Conservation (phyloP, 2,329 filamentous ascomycete genomes). For the Diaporthe velutina region DNA sequence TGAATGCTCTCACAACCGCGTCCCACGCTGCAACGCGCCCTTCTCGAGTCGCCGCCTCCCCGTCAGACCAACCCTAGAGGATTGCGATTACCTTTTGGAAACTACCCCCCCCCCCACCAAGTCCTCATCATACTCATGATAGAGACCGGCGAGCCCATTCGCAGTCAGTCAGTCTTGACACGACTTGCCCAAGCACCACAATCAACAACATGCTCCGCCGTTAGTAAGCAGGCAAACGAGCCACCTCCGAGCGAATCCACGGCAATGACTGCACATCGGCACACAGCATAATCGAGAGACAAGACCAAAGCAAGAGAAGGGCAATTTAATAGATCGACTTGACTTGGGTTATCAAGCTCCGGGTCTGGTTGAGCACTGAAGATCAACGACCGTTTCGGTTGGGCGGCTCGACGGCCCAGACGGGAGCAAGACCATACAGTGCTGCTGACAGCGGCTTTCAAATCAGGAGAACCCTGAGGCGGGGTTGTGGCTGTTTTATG, state of each 20-base stretch:
- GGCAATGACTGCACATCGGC: neutral
- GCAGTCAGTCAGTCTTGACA: neutral
- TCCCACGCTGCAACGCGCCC: too few species aligned
- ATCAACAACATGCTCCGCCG: neutral
- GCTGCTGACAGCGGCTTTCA: neutral
- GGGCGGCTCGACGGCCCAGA: slow-evolving; percentile 26
- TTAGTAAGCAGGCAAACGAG: neutral
- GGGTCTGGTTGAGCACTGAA: neutral
- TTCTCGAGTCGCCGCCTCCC: too few species aligned
- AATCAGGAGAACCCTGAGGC: too few species aligned
- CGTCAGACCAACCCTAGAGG: too few species aligned
- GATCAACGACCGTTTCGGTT: slow-evolving; percentile 4
- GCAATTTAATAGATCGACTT: neutral
- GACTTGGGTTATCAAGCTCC: neutral
- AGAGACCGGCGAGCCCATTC: neutral
- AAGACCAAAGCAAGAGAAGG: neutral
- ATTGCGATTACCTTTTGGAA: too few species aligned
- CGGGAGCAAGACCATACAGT: neutral
- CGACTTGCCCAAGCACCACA: too few species aligned
- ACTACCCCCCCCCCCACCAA: neutral
- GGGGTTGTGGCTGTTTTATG: neutral
- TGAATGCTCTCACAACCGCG: too few species aligned
- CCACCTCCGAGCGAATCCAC: too few species aligned
- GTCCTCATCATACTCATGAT: neutral
- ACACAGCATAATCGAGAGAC: neutral